A percentile compares a stretch with the other conserved stretches of the same genome.
Conservation (phyloP, 192 early-diverging fungal genomes). For the Coemansia pectinata region DNA sequence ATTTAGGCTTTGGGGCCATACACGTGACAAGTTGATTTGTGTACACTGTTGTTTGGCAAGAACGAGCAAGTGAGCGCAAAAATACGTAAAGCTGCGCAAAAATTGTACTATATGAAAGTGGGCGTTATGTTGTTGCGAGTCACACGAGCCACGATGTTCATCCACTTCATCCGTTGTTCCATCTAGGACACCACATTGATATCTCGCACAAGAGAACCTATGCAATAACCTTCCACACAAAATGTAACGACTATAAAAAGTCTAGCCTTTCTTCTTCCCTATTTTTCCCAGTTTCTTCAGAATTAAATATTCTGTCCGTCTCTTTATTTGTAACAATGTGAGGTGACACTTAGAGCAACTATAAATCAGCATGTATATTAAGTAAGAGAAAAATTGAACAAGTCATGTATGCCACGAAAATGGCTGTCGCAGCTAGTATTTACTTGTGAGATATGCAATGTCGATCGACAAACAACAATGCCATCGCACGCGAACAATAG, state of each 20-base stretch:
- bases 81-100: too few relatives aligned
- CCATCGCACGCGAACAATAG: neutral
- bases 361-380: neutral
- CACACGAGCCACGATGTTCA: too few relatives aligned
- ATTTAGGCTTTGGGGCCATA: neutral
- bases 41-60: neutral
- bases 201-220: too few relatives aligned
- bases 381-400: neutral
- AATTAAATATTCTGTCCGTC: too few relatives aligned
- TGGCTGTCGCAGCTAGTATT: neutral
- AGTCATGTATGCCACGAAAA: too few relatives aligned
- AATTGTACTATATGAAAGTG: neutral
- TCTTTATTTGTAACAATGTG: neutral
- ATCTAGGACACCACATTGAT: too few relatives aligned
- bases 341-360: neutral
- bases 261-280: too few relatives aligned
- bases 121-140: neutral
- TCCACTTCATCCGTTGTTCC: too few relatives aligned
- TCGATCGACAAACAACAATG: neutral
- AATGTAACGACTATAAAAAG: too few relatives aligned
- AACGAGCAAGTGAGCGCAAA: neutral
- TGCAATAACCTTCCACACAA: too few relatives aligned
- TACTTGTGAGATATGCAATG: neutral
- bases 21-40: neutral
- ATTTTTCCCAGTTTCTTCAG: too few relatives aligned